Percentiles rank a stretch among this genome's conserved stretches.
Evolutionary conservation across 345 rosid genomes (phyloP).

Genomic region (Moricandia arvensis): DNA sequence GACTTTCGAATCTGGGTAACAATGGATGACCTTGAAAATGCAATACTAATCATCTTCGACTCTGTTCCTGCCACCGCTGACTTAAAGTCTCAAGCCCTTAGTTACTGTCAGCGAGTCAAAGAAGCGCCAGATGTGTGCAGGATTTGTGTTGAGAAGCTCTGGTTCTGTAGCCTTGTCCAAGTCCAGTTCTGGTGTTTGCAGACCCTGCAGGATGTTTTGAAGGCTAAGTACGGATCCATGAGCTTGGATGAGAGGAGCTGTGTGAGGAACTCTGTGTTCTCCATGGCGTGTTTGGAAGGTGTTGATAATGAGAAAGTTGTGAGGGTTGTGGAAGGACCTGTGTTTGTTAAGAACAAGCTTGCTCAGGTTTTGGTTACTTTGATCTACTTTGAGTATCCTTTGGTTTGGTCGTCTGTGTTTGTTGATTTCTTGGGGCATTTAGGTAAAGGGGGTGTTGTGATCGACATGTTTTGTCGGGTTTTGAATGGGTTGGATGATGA

Average conservation of each 20-base stretch:
- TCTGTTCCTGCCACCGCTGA: slow-evolving; percentile 58
- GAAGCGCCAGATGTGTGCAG: slow-evolving; percentile 53
- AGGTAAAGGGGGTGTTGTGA: slow-evolving; percentile 62
- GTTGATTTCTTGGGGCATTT: slow-evolving; percentile 64
- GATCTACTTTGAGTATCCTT: slow-evolving; percentile 91
- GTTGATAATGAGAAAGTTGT: slow-evolving; percentile 49
- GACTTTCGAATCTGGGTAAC: slow-evolving; percentile 22
- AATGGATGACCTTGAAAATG: slow-evolving; percentile 90
- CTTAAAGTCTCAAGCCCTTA: slow-evolving; percentile 59
- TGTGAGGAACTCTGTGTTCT: slow-evolving; percentile 62
- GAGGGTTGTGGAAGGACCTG: slow-evolving; percentile 61
- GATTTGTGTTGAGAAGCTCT: slow-evolving; percentile 70
- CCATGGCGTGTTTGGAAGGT: slow-evolving; percentile 63
- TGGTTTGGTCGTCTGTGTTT: slow-evolving; percentile 75
- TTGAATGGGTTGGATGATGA: slow-evolving; percentile 89
- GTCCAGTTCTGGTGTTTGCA: slow-evolving; percentile 98
- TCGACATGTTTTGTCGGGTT: slow-evolving; percentile 92
- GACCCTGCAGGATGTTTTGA: slow-evolving; percentile 69
- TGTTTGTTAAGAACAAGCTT: slow-evolving; percentile 87
- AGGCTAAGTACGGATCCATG: slow-evolving; percentile 54
- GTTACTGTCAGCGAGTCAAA: slow-evolving; percentile 59
- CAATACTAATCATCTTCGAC: slow-evolving; percentile 76
- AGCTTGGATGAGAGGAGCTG: slow-evolving; percentile 58
- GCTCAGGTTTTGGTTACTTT: slow-evolving; percentile 86
- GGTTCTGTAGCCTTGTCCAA: slow-evolving; percentile 55